Percentiles rank a stretch among this genome's conserved stretches.
These are phyloP conservation scores for Odonthalia washingtoniensis DNA, from an alignment of 31 red algal genomes.

Conservation along the genomic window DNA sequence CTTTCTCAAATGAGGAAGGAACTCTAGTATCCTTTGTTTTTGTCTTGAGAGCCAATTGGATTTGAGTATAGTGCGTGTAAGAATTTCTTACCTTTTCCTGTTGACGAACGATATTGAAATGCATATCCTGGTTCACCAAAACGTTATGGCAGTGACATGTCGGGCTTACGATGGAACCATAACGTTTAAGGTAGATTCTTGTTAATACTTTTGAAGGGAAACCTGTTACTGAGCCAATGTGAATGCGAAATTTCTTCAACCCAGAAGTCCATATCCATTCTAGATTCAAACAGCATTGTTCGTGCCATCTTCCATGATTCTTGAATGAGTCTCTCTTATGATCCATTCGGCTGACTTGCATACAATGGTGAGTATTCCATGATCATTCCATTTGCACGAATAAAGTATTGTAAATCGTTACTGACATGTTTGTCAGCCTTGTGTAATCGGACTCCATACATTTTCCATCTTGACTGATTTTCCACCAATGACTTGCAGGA, in stretches of 20 bases:
- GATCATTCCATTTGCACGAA: not conserved
- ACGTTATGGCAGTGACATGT: not conserved
- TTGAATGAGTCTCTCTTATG: constrained; percentile 46
- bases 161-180: constrained; percentile 11
- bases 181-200: constrained; percentile 3
- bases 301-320: constrained; percentile 36
- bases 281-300: constrained; percentile 35
- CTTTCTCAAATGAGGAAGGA: constrained; percentile 5
- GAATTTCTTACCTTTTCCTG: constrained; percentile 14
- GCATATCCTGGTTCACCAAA: constrained; percentile 1
- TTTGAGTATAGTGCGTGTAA: not conserved
- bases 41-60: not conserved
- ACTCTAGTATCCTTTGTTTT: not conserved
- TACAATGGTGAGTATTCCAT: constrained; percentile 20
- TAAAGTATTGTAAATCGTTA: constrained; percentile 12
- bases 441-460: constrained; percentile 2
- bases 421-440: not conserved
- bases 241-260: constrained; percentile 18
- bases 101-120: constrained; percentile 30
- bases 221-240: constrained; percentile 30
- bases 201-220: not conserved
- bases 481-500: constrained; percentile 34
- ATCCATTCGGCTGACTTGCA: constrained; percentile 27
- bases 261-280: constrained; percentile 6
- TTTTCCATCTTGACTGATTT: constrained; percentile 13